A percentile compares a stretch with the other conserved stretches of the same genome.
These are phyloP conservation scores for Lathyrus oleraceus DNA, from an alignment of 306 rosid genomes.

Conservation along the genomic window DNA sequence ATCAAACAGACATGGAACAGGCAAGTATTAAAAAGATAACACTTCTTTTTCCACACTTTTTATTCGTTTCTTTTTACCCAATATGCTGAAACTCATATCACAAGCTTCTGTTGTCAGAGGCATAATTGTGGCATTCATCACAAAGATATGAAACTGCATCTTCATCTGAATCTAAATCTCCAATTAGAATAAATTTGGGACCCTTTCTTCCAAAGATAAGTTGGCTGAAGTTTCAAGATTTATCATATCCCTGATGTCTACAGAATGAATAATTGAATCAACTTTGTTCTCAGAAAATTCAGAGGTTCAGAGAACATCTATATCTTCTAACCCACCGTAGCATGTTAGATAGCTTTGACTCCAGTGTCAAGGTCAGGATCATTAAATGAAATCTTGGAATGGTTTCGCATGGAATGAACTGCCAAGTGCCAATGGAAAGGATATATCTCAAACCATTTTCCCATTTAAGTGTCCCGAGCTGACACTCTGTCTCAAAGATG, in stretches of 20 bases:
- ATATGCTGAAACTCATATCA: constrained; percentile 32
- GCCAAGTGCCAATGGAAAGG: constrained; percentile 23
- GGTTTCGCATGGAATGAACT: constrained; percentile 34
- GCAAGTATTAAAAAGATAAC: background rate
- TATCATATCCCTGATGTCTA: constrained; percentile 36
- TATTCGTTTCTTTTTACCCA: no score
- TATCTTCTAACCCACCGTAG: constrained; percentile 33
- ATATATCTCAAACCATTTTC: constrained; percentile 36
- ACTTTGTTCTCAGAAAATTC: constrained; percentile 39
- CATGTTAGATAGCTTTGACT: no score
- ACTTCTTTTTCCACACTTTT: background rate
- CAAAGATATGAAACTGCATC: constrained; percentile 2
- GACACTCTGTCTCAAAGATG: constrained; percentile 19
- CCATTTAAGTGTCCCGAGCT: constrained; percentile 27
- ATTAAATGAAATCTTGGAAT: constrained; percentile 29
- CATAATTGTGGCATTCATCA: constrained; percentile 26
- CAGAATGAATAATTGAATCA: constrained; percentile 34
- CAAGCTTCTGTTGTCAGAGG: constrained; percentile 20
- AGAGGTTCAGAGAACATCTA: constrained; percentile 31
- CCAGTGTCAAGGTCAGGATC: constrained; percentile 32
- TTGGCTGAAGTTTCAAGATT: constrained; percentile 32
- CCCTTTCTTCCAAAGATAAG: constrained; percentile 61
- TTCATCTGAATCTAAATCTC: constrained; percentile 56
- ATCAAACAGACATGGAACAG: background rate
- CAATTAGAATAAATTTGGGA: constrained; percentile 63